A percentile compares a stretch with the other conserved stretches of the same genome.
These are phyloP conservation scores for Friedmanniomyces simplex DNA, from an alignment of 495 filamentous ascomycete genomes.

Conservation along the genomic window DNA sequence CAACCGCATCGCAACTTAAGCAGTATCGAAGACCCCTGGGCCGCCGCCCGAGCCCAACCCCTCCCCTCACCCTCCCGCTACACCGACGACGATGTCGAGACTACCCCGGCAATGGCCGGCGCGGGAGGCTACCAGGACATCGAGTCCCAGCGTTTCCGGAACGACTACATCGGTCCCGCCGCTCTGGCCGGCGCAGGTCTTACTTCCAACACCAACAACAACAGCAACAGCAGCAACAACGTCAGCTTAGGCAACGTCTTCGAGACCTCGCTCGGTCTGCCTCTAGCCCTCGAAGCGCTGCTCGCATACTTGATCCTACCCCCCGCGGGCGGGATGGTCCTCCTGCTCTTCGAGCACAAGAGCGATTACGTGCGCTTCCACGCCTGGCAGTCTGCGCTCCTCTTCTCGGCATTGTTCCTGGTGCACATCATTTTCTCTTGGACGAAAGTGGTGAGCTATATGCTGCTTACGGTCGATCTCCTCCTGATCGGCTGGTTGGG, in stretches of 20 bases:
- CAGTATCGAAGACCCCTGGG: conserved; percentile 23
- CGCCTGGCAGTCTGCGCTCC: conserved; percentile 84
- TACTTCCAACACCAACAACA: too few species aligned
- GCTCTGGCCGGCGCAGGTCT: conserved; percentile 25
- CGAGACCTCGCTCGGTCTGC: conserved; percentile 58
- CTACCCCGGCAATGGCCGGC: not conserved
- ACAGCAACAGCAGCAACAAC: too few species aligned
- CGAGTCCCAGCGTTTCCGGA: conserved; percentile 10
- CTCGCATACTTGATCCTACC: conserved; percentile 82
- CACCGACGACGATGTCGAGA: conserved; percentile 14
- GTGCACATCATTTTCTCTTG: conserved; percentile 78
- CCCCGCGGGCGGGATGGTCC: conserved; percentile 72
- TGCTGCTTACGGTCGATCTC: conserved; percentile 66
- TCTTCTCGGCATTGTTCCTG: conserved; percentile 77
- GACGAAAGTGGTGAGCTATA: conserved; percentile 73
- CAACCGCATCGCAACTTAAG: conserved; percentile 32
- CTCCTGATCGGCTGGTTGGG: conserved; percentile 66
- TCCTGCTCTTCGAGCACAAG: conserved; percentile 81
- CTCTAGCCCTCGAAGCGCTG: conserved; percentile 73
- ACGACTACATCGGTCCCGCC: conserved; percentile 24
- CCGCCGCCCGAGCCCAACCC: conserved; percentile 15
- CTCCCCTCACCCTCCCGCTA: conserved; percentile 21
- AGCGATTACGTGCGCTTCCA: conserved; percentile 97
- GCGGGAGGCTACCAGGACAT: conserved; percentile 15
- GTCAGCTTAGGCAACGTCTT: conserved; percentile 43